Base-by-base conservation (phyloP, 257 asterid species). In the Parsonsia alboflavescens region DNA sequence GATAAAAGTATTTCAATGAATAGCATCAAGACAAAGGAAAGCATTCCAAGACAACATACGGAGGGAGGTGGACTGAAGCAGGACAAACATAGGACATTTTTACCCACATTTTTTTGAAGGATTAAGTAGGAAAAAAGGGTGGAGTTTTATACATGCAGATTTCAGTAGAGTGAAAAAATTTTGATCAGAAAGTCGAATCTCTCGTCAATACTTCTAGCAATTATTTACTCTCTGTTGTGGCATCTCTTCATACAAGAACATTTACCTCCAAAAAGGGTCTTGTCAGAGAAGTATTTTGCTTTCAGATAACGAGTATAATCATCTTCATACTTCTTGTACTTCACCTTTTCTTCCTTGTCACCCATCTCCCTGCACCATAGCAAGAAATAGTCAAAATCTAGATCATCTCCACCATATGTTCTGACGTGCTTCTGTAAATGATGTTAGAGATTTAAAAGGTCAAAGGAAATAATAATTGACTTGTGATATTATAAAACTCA, bases 261-360 rank as follows among this genome's bases (percentile, higher is more conserved):
- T 42, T 87, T 85, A 90, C 97, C 98, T 88, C 98, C 98, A 83
- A 83, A 90, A 4, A 86, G 80, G 66, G 88, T 92, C 81, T 90
- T 90, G 87, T 92, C 98, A 3, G 96, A 89, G 91, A 92, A 92
- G 83, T 90, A 92, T 73, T 92, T 92, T 22, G 93, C 76, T 84
- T 82, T 89, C 76, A 90, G 56, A 72, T 88, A 82, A 30, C 80
- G 88, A 62, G 82, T 86, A 44, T 76, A 85, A 46, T 92, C 94
- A 75, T 86, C 90, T 79, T 81, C 92, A 41, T 89, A 86, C 77
- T 79, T 90, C 84, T 83, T 77, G 79, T 86, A 85, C 79, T 89
- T 90, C 70, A 86, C 92, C 46, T 68, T 54, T 50, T 50, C 56
- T 13, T 50, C 56, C 63, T 46, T 73, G 6, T 46, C 68, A 4